Evolutionary conservation across 108 stramenopile species (phyloP).

Genomic region (Cyclotella kingstonii): DNA sequence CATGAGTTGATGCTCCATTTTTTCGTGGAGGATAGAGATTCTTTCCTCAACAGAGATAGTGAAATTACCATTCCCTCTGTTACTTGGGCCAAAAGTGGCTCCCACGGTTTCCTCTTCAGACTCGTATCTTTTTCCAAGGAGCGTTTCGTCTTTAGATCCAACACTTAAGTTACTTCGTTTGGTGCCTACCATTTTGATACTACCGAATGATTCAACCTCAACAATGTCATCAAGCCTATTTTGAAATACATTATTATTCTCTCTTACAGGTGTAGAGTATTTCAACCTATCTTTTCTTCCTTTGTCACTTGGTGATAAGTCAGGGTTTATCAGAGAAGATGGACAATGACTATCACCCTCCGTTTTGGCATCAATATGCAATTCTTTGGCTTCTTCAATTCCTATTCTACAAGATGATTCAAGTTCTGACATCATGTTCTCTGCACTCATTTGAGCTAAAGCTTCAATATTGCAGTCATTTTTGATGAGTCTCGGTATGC

Average conservation of each 20-base stretch:
- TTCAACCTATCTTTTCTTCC: background rate
- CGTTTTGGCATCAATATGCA: background rate
- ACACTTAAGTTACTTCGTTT: background rate
- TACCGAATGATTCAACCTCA: background rate
- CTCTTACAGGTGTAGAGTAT: conserved; percentile 3
- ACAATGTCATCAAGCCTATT: conserved; percentile 10
- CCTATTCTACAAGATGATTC: no score
- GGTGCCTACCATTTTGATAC: background rate
- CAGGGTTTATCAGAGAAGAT: no score
- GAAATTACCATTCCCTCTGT: background rate
- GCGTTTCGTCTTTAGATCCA: background rate
- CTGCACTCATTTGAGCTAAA: no score
- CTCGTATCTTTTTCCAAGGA: background rate
- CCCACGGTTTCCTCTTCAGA: background rate
- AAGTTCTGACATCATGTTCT: no score
- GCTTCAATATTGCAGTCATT: no score
- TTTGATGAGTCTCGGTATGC: no score
- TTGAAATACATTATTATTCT: background rate
- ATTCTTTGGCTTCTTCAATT: no score
- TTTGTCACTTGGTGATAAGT: background rate
- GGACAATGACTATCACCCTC: no score
- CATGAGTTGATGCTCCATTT: conserved; percentile 43
- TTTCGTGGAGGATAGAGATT: conserved; percentile 28
- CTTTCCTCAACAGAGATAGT: conserved; percentile 33
- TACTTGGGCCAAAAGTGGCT: no score